Percentiles rank a stretch among this genome's conserved stretches.
phyloP scores from a whole-genome alignment of 2,329 filamentous ascomycete species.

The Penicillium sp. region DNA sequence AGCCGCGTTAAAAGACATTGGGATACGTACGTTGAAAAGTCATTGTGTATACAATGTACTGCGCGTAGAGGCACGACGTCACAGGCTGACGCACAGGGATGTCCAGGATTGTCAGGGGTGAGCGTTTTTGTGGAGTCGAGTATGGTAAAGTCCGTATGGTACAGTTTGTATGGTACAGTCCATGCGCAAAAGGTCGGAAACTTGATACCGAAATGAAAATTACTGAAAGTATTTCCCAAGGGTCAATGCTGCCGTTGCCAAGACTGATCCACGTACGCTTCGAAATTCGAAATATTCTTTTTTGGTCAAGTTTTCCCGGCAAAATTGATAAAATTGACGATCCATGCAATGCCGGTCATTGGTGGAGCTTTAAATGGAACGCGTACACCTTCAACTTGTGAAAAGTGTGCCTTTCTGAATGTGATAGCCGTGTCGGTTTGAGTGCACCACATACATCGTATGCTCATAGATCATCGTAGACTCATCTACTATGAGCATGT shows the following conservation, averaged over 20 bases:
- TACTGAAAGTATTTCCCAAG: neutral
- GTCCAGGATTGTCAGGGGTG: conserved; percentile 28
- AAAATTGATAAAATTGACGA: conserved; percentile 17
- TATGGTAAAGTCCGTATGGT: neutral
- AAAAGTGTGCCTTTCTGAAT: conserved; percentile 14
- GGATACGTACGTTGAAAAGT: neutral
- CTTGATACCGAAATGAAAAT: neutral
- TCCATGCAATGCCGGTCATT: conserved; percentile 23
- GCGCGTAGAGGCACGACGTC: conserved; percentile 17
- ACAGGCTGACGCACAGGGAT: conserved; percentile 28
- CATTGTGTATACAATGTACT: neutral
- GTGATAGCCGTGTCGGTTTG: neutral
- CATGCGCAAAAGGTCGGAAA: neutral
- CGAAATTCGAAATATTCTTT: neutral
- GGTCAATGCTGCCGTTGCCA: conserved; percentile 17
- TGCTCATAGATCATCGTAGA: neutral
- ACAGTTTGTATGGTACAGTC: neutral
- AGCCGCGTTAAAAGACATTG: neutral
- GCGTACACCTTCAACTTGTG: conserved; percentile 19
- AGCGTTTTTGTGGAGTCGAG: conserved; percentile 1
- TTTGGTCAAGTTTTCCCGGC: conserved; percentile 10
- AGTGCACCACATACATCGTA: neutral
- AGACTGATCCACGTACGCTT: conserved; percentile 20
- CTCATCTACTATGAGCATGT: neutral
- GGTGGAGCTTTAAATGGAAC: conserved; percentile 19